phyloP scores from a whole-genome alignment of 2,329 filamentous ascomycete species.

The Septoria petroselini region DNA sequence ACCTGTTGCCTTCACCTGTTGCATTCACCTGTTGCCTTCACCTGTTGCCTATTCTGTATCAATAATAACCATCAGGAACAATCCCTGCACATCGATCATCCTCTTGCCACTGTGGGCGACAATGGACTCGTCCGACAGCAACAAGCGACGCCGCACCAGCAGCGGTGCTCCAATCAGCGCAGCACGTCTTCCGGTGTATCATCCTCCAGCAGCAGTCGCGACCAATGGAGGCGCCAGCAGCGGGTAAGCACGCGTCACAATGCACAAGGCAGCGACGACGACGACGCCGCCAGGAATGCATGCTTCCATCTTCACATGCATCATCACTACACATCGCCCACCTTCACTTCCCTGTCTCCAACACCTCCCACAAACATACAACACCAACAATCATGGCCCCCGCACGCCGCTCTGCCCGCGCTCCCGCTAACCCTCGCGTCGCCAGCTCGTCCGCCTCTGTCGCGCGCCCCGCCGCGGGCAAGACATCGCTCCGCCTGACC shows the following conservation, averaged over 20 bases:
- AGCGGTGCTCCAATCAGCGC: conserved; percentile 31
- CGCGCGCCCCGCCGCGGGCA: conserved; percentile 42
- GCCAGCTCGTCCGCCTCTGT: conserved; percentile 33
- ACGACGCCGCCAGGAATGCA: too few species aligned
- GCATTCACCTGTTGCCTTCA: too few species aligned
- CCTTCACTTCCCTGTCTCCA: conserved; percentile 7
- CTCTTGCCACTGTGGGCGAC: conserved; percentile 2
- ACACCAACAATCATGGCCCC: conserved; percentile 33
- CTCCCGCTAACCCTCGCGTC: conserved; percentile 31
- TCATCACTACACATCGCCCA: neutral
- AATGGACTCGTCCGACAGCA: conserved; percentile 27
- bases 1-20: too few species aligned
- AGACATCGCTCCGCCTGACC: conserved; percentile 48
- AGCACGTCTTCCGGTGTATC: conserved; percentile 32
- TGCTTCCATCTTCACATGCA: neutral
- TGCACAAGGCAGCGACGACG: too few species aligned
- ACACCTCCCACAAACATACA: neutral
- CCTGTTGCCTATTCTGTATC: too few species aligned
- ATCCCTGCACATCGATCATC: conserved; percentile 4
- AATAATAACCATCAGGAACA: too few species aligned
- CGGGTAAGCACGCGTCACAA: conserved; percentile 10
- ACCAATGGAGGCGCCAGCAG: conserved; percentile 23
- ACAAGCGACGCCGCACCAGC: conserved; percentile 34
- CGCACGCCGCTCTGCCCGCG: conserved; percentile 34
- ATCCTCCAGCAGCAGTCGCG: conserved; percentile 24